Evolutionary conservation across 164 flowering plant genomes (phyloP).

Genomic region (Vitis riparia): DNA sequence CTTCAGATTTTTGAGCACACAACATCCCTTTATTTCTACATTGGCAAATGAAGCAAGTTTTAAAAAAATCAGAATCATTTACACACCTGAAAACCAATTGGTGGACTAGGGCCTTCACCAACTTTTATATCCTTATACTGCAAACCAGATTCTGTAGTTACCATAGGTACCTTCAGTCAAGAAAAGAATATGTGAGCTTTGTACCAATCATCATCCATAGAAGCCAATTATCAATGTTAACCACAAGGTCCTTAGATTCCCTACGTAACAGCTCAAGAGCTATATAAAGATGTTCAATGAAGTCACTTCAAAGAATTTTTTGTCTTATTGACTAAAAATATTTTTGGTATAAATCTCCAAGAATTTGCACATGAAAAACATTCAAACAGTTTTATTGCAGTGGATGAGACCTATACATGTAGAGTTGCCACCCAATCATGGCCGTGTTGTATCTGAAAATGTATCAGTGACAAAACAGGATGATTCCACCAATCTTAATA

Average conservation of each 20-base stretch:
- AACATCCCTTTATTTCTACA: no score
- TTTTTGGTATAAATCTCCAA: neutral
- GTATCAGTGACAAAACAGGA: no score
- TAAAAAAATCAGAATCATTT: neutral
- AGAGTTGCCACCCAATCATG: no score
- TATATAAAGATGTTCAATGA: neutral
- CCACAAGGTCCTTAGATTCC: neutral
- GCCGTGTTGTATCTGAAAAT: neutral
- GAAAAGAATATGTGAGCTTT: neutral
- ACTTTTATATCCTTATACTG: slow-evolving; percentile 93
- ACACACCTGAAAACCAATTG: slow-evolving; percentile 91
- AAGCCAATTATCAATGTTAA: neutral
- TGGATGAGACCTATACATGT: no score
- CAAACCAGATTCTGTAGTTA: slow-evolving; percentile 94
- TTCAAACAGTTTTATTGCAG: no score
- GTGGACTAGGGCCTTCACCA: slow-evolving; percentile 90
- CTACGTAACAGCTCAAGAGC: neutral
- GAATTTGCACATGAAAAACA: neutral
- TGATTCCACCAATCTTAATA: no score
- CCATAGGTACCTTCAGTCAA: slow-evolving; percentile 71
- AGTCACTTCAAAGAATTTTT: neutral
- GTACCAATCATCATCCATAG: neutral
- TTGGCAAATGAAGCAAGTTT: no score
- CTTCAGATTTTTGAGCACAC: no score
- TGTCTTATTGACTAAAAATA: neutral